These are phyloP conservation scores for Coniochaeta ligniaria DNA, from an alignment of 2,329 filamentous ascomycete genomes.

Conservation along the genomic window DNA sequence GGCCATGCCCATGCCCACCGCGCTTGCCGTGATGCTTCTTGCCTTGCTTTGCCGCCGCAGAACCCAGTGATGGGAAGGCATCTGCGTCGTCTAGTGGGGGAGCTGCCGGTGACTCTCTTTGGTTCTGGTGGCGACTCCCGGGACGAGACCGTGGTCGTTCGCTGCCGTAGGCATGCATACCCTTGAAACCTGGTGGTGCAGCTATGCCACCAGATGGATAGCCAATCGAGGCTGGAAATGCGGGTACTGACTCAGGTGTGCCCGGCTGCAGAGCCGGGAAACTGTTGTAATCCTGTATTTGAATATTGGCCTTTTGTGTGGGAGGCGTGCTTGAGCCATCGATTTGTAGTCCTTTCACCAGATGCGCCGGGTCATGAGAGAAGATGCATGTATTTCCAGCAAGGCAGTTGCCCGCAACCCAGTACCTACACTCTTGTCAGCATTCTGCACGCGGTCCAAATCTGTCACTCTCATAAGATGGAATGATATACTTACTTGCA, in stretches of 20 bases:
- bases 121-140: slow-evolving; percentile 69
- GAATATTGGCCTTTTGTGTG: slow-evolving; percentile 58
- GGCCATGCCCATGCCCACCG: slow-evolving; percentile 67
- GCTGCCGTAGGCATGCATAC: slow-evolving; percentile 42
- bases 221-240: slow-evolving; percentile 43
- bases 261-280: slow-evolving; percentile 70
- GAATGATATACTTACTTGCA: slow-evolving; percentile 72
- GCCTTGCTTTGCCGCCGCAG: slow-evolving; percentile 63
- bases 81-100: slow-evolving; percentile 88
- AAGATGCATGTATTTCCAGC: slow-evolving; percentile 93
- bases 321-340: slow-evolving; percentile 62
- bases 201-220: slow-evolving; percentile 49
- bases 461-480: neutral
- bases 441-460: slow-evolving; percentile 14
- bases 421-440: slow-evolving; percentile 58
- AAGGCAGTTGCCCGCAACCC: slow-evolving; percentile 91
- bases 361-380: slow-evolving; percentile 85
- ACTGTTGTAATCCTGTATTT: slow-evolving; percentile 74
- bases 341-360: slow-evolving; percentile 74
- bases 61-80: slow-evolving; percentile 84
- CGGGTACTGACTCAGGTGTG: slow-evolving; percentile 50
- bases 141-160: slow-evolving; percentile 74
- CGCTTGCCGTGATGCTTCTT: slow-evolving; percentile 95
- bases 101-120: slow-evolving; percentile 54
- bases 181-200: slow-evolving; percentile 65